Evolutionary conservation across 2,329 filamentous ascomycete genomes (phyloP), one percentile per base, ranked within the genome.

Genomic region (Rhytidhysteron rufulum): DNA sequence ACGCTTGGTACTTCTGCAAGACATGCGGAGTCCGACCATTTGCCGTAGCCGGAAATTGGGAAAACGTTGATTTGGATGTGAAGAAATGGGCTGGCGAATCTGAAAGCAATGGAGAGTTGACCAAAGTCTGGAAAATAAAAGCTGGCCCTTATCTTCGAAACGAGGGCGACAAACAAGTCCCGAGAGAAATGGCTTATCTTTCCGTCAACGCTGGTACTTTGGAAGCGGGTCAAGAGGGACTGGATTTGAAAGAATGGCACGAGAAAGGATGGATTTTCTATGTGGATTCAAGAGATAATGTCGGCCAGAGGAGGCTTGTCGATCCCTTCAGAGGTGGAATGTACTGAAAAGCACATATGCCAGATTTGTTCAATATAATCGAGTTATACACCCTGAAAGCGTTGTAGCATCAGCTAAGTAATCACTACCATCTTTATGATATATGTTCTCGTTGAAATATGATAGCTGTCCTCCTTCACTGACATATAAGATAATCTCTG

Each of bases 1-100:
- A 58, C 5, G 65, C 67, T 39, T 75, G 67, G 57, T 67, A 70
- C 42, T 77, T 73, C 45, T 77, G 73, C 54, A 66, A 62, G 37
- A 66, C 43, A 0, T 77, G 74, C 43, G 72, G 68, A 0, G 66
- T 69, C 10, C 53, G 70, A 3, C 68, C 68, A 39, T 71, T 77
- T 50, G 65, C 58, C 4, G 56, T 71, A 11, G 48, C 40, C 6
- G 58, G 49, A 1, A 30, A 37, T 5, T 60, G 54, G 55, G 43
- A 37, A 4, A 46, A 54, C 2, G 24, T 55, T 5, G 48, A 58
- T 39, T 44, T 55, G 11, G 51, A 48, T 3, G 37, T 49, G 27
- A 58, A 55, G 34, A 18, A 15, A 15, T 8, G 13, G 58, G 44
- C 48, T n/a, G 24, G 48, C 43, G 5, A 41, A 8, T 39, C 51